Evolutionary conservation across 176 grass and related monocot genomes (phyloP), one percentile per base, ranked within the genome.

Genomic region (Zizania latifolia): DNA sequence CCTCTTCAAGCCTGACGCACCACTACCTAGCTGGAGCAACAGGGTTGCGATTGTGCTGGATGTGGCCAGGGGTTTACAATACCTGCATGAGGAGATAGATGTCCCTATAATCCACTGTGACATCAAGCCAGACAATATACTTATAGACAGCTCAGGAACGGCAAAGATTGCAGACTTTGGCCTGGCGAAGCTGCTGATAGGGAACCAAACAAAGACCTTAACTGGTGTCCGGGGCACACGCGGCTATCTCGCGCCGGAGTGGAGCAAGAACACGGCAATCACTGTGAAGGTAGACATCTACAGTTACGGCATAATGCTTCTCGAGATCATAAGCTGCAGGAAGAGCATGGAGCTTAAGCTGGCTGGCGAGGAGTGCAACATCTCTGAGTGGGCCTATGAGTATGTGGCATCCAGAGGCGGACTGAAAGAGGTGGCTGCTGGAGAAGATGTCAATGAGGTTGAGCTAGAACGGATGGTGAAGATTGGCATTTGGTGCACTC

Each of bases 121-220:
- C 29, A 86, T 90, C 51, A 90, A 90, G 44, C 88, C 88, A 6
- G 79, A 86, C 69, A 86, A 90, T 38, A 86, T 86, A 80, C 66
- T 90, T 34, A 76, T 90, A 17, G 74, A 90, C 17, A 58, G 68
- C 13, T 30, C 41, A 7, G 79, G 62, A 9, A 61, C 55, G 55
- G 88, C 81, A 29, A 90, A 90, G 75, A 86, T 90, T 48, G 80
- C 83, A 29, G 75, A 86, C 62, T 90, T 90, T 71, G 75, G 80
- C 37, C 55, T 86, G 17, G 70, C 83, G 0, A 90, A 83, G 53
- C 63, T 90, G 28, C 61, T 90, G 5, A 80, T 78, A 34, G 73
- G 83, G 36, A 64, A 86, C 27, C 84, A 86, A 55, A 86, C 83
- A 23, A 73, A 66, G 40, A 79, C 85, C n/a, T 90, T 90, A 21